Percentiles rank a stretch among this genome's conserved stretches.
These are phyloP conservation scores for Trichomonas vaginalis DNA, from an alignment of 208 protist genomes.

Conservation along the genomic window DNA sequence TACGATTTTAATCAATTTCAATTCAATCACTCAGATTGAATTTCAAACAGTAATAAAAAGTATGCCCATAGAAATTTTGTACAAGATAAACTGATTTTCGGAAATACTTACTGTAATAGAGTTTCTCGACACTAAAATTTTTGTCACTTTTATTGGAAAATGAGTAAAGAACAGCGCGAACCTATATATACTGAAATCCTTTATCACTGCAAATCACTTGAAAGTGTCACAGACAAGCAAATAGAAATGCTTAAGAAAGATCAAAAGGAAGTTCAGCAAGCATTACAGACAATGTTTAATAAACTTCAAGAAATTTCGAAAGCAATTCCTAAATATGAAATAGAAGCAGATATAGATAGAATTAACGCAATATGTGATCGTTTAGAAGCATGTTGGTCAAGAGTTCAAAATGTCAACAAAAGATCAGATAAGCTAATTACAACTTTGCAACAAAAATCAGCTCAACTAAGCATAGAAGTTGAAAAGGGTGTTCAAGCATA, in stretches of 20 bases:
- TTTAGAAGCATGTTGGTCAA: background rate
- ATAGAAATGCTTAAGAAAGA: background rate
- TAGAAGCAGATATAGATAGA: background rate
- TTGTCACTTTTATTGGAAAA: no score
- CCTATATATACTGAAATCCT: background rate
- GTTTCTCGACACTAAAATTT: no score
- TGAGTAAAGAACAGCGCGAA: background rate
- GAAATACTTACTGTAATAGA: no score
- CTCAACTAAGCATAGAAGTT: background rate
- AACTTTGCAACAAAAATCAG: background rate
- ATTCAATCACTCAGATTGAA: no score
- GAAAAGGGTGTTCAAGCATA: no score
- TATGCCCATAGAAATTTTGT: no score
- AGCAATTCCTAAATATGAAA: background rate
- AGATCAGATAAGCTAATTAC: background rate
- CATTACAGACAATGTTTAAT: background rate
- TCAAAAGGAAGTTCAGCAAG: background rate
- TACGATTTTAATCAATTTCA: no score
- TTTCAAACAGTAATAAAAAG: no score
- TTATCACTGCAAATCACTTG: background rate
- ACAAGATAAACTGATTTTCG: no score
- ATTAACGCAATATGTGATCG: background rate
- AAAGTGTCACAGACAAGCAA: background rate
- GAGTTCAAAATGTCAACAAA: background rate
- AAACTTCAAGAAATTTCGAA: background rate